Base-by-base conservation (phyloP, 2,329 filamentous ascomycete genomes). In the Fusarium circinatum region DNA sequence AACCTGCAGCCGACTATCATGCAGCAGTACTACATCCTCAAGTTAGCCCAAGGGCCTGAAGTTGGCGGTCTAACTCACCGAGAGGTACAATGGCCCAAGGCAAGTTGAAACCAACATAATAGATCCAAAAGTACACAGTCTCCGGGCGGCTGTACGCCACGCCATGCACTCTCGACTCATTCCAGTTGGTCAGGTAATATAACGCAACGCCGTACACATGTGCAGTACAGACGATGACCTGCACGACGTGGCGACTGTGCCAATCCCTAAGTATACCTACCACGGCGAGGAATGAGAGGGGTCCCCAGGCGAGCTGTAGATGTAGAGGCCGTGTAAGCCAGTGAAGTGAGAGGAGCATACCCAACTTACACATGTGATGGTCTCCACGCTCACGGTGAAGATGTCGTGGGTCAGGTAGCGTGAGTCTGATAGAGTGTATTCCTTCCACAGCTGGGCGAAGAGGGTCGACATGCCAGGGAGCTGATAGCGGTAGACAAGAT, bases 381-480 rank as follows among this genome's bases (percentile, higher is more conserved):
- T 90, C 86, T 98, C 95, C 82, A 97, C 92, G 81, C 93, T 95
- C n/a, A 97, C 85, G 76, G 96, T 94, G 78, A 97, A 95, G 3
- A 92, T 88, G 79, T 96, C 93, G 24, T 91, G 90, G 6, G 92
- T 95, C 76, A 98, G 85, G 79, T 98, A 98, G 48, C 95, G 89
- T 62, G 94, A 97, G 83, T 98, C 95, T 6, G 93, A 95, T 39
- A 95, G 87, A 7, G 93, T 88, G 80, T 98, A 98, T 82, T 98
- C 95, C 80, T 98, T 98, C 95, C 95, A 98, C 49, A 97, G 86
- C 84, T 98, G 94, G 6, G 92, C 94, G 64, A 95, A 92, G 13
- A 96, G 83, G 62, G 91, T 90, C 80, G 94, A 92, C 68, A 89
- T 89, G 17, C 88, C 85, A 0, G 91, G 89, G 80, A 98, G 87